Evolutionary conservation across 2,329 filamentous ascomycete species (phyloP), one percentile per base, ranked within the genome.

Genomic region (Aureobasidium sp.): DNA sequence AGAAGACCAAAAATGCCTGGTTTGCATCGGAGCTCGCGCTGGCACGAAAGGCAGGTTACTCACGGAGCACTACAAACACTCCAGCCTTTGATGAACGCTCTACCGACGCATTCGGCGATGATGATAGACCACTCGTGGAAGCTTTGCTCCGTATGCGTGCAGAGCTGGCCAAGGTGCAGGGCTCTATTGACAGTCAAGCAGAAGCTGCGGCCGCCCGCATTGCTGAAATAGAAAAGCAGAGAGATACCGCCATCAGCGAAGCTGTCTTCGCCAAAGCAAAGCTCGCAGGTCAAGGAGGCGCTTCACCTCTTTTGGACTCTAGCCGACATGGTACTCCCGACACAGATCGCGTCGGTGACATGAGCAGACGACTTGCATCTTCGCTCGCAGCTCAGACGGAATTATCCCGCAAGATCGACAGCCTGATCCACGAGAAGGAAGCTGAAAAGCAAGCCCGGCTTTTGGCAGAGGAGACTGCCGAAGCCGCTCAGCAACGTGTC

Each of bases 241-340:
- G 95, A 56, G 94, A 99, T 75, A 87, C 88, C 44, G 94, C 94
- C n/a, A 87, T 99, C 60, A 89, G 88, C 68, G 95, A 99, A 76
- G 94, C 94, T 0, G 89, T 94, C 0, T 97, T 97, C 74, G 90
- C 92, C 37, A 96, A 95, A 72, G 91, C 95, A 2, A 97, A 91
- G 72, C 79, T 97, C 57, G 92, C 92, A 34, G 92, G 91, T 8
- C 88, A 91, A 66, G 86, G 83, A 41, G 82, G 85, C 61, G 81
- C 82, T 64, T 72, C 72, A n/a, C 62, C 62, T 17, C 41, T 63
- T n/a, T 34, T 49, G 2, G 49, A 67, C 66, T 57, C 70, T 81
- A 87, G 62, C 80, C 85, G 70, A 73, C 72, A 84, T 2, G 85
- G 86, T 49, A 80, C 74, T 59, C 83, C 76, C 3, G 85, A 87